Evolutionary conservation across 2,329 filamentous ascomycete genomes (phyloP).

Genomic region (Cercospora sp.): DNA sequence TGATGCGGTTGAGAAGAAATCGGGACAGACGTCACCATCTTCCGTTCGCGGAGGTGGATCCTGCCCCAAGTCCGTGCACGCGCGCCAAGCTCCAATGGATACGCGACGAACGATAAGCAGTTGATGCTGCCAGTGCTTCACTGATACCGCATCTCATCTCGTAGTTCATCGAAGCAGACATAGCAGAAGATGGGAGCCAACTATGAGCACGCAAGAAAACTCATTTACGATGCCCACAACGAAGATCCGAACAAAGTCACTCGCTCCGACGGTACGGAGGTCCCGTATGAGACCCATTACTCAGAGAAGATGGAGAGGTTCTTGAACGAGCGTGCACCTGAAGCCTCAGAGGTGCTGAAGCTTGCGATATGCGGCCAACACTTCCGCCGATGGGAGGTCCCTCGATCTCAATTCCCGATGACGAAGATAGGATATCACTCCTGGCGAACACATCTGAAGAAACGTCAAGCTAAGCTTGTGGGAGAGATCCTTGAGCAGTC

Average conservation of each 20-base stretch:
- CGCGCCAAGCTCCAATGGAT: neutral
- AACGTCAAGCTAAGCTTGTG: constrained; percentile 66
- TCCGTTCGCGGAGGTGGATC: neutral
- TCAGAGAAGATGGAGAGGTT: constrained; percentile 76
- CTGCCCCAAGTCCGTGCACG: neutral
- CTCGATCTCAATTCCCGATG: constrained; percentile 69
- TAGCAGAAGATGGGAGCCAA: constrained; percentile 22
- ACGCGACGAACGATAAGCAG: neutral
- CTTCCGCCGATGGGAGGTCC: constrained; percentile 81
- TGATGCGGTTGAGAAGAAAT: neutral
- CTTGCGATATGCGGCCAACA: constrained; percentile 83
- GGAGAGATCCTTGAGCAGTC: constrained; percentile 53
- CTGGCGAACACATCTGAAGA: constrained; percentile 75
- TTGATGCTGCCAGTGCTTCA: neutral
- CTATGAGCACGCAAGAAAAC: constrained; percentile 52
- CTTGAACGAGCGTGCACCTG: constrained; percentile 61
- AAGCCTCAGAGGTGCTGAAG: constrained; percentile 65
- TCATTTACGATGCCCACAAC: constrained; percentile 73
- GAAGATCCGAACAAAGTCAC: constrained; percentile 62
- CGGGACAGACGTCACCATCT: neutral
- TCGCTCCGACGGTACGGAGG: constrained; percentile 44
- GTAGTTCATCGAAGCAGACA: neutral
- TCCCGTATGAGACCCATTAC: constrained; percentile 81
- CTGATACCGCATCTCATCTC: neutral
- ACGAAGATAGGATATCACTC: constrained; percentile 73